Percentiles rank a stretch among this genome's conserved stretches.
These are phyloP conservation scores for Ascochyta rabiei DNA, from an alignment of 2,329 filamentous ascomycete species.

Conservation along the genomic window DNA sequence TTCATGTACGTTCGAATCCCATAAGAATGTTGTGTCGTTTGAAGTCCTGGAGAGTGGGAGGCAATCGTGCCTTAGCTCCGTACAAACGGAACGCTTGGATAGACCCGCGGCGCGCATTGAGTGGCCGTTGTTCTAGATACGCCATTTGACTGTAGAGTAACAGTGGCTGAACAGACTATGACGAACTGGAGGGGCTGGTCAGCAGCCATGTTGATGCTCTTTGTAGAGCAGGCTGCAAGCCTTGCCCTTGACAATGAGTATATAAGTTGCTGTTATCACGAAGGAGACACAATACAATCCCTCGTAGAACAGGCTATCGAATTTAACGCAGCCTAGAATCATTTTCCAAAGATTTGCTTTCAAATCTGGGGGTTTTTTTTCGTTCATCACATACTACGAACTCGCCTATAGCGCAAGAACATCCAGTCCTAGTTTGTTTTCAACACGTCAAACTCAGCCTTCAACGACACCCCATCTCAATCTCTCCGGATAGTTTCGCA, in stretches of 20 bases:
- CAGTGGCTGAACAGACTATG: conserved; percentile 35
- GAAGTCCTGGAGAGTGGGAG: background rate
- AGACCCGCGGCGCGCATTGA: conserved; percentile 7
- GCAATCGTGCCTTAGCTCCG: background rate
- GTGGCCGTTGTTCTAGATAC: conserved; percentile 17
- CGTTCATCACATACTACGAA: conserved; percentile 3
- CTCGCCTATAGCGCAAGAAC: background rate
- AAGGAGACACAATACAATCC: background rate
- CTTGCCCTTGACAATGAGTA: conserved; percentile 18
- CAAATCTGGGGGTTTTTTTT: background rate
- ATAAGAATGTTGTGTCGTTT: background rate
- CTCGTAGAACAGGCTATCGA: background rate
- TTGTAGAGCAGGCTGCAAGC: conserved; percentile 7
- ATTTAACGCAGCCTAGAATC: background rate
- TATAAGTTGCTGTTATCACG: conserved; percentile 17
- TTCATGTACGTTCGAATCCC: background rate
- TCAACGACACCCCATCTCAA: background rate
- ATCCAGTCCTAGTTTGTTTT: background rate
- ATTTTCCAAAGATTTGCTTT: background rate
- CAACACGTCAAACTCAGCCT: background rate
- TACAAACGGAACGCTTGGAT: background rate
- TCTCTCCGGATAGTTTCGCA: background rate
- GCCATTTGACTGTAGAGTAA: conserved; percentile 30
- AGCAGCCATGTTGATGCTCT: conserved; percentile 24
- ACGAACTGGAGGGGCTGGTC: conserved; percentile 23